A percentile compares a stretch with the other conserved stretches of the same genome.
These are phyloP conservation scores for Auricularia sp. DNA, from an alignment of 768 basidiomycete species.

Conservation along the genomic window DNA sequence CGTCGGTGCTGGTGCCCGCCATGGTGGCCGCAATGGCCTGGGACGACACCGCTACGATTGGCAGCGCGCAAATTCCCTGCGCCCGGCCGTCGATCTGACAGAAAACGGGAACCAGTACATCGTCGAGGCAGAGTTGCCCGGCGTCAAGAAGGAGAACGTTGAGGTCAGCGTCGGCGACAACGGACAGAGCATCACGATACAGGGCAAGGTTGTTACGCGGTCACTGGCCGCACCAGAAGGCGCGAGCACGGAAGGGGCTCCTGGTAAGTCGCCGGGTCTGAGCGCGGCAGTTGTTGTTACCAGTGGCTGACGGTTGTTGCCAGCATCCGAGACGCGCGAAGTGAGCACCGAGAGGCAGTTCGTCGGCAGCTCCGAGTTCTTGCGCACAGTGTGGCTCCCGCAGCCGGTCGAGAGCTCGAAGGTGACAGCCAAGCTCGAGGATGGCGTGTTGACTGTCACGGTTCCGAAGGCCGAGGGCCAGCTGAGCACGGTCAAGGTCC, in stretches of 20 bases:
- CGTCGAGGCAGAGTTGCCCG: conserved; percentile 69
- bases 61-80: conserved; percentile 20
- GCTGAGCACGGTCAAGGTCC: conserved; percentile 40
- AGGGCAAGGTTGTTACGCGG: conserved; percentile 42
- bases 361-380: conserved; percentile 44
- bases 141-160: conserved; percentile 67
- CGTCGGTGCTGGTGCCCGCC: background rate
- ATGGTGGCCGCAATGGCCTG: background rate
- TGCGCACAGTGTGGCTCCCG: conserved; percentile 64
- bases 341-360: conserved; percentile 43
- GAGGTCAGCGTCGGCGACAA: conserved; percentile 61
- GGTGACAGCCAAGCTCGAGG: conserved; percentile 52
- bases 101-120: conserved; percentile 57
- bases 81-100: conserved; percentile 56
- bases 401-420: conserved; percentile 45
- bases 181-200: conserved; percentile 61
- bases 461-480: conserved; percentile 51
- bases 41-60: conserved; percentile 37
- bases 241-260: conserved; percentile 10
- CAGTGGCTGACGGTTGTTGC: background rate
- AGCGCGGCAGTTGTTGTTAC: background rate
- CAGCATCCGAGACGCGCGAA: background rate
- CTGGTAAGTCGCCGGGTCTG: conserved; percentile 4
- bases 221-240: conserved; percentile 7
- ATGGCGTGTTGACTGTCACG: conserved; percentile 58